Evolutionary conservation across 768 basidiomycete species (phyloP), one percentile per base, ranked within the genome.

Genomic region (Rhodotorula paludigena): DNA sequence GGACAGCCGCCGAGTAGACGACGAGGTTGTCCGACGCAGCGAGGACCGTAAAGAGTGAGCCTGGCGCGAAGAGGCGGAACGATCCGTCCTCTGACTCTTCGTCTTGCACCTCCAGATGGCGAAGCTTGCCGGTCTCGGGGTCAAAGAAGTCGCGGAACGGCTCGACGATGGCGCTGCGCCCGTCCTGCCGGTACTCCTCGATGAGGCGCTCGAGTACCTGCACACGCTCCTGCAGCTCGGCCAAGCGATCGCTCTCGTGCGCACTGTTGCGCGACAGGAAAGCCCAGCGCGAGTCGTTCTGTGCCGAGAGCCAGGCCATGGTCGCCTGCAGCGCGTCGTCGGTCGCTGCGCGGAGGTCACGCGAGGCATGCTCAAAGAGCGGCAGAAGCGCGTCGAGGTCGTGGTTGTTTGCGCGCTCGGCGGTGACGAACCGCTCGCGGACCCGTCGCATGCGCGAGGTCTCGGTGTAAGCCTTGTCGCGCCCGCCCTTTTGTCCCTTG

Each of bases 1-100:
- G 66, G 52, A 83, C 73, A 0, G 77, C 78, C 33, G 81, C 75
- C 52, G 78, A 77, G 47, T 80, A 80, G 48, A 77, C 73, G 28
- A 82, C 72, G 30, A 85, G 74, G 69, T 80, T 81, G 53, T 82
- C 77, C 25, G 81, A 79, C 68, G 84, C 84, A 33, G 83, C 82
- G 74, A 83, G 82, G 55, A 83, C 79, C 38, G 82, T 65, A 74
- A 83, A 83, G 18, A 86, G 79, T n/a, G 80, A 77, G 39, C 76
- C 67, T 10, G 77, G 69, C 2, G 77, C 72, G 30, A 72, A 74
- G 28, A 80, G 77, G 8, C 12, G 12, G 39, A 42, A 11, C 8
- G 28, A 45, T 80, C 75, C 15, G 77, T 57, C 35, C 41, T 23
- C 16, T 30, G 25, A n/a, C n/a, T n/a, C n/a, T n/a, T n/a, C n/a